Conservation (phyloP, 345 rosid genomes). For the Pugionium cornutum region DNA sequence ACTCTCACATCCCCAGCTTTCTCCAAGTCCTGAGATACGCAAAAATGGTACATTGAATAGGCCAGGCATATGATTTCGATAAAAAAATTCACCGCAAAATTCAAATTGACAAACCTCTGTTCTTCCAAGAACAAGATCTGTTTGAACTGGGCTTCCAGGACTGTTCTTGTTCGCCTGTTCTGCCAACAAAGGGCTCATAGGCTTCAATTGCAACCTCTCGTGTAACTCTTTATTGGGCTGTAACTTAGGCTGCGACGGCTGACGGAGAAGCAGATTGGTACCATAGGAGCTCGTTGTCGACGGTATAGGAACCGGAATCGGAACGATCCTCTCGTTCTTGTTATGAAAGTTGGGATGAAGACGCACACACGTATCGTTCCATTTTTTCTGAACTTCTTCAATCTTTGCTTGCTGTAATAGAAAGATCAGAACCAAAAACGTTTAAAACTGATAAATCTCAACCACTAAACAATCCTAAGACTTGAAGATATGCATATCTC, state of each 20-base stretch:
- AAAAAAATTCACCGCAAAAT: constrained; percentile 10
- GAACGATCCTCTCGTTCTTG: constrained; percentile 52
- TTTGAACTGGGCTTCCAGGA: constrained; percentile 76
- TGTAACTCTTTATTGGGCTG: constrained; percentile 50
- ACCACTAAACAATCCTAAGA: not conserved
- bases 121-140: constrained; percentile 82
- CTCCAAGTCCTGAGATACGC: constrained; percentile 39
- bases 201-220: constrained; percentile 43
- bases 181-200: constrained; percentile 39
- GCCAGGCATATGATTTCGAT: constrained; percentile 39
- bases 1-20: constrained; percentile 41
- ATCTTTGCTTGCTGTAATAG: constrained; percentile 29
- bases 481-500: not conserved
- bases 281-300: constrained; percentile 49
- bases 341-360: constrained; percentile 70
- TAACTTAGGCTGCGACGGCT: constrained; percentile 65
- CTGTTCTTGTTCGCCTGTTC: constrained; percentile 39
- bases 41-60: constrained; percentile 21
- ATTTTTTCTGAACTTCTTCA: constrained; percentile 76
- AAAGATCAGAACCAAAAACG: constrained; percentile 1
- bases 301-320: constrained; percentile 46
- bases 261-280: constrained; percentile 56
- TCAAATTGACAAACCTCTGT: constrained; percentile 37
- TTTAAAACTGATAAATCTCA: not conserved
- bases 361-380: constrained; percentile 70